These are phyloP conservation scores for Pseudogymnoascus sp. DNA, from an alignment of 2,329 filamentous ascomycete species.

Conservation along the genomic window DNA sequence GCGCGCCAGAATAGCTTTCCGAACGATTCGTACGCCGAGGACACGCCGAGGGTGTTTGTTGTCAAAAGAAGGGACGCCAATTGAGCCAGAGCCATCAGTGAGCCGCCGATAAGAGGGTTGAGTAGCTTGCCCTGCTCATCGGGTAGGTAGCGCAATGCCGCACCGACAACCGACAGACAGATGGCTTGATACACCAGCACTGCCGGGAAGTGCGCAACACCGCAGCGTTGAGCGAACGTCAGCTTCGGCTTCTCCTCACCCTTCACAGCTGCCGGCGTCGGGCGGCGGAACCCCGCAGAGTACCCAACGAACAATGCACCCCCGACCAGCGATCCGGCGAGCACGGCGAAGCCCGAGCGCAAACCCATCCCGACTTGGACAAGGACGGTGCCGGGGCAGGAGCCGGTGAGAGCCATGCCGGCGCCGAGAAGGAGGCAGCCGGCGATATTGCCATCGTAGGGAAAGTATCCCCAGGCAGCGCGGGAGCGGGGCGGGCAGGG, in stretches of 20 bases:
- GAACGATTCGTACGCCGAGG: slow-evolving; percentile 51
- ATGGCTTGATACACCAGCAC: slow-evolving; percentile 17
- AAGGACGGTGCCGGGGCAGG: slow-evolving; percentile 57
- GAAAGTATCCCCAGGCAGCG: slow-evolving; percentile 40
- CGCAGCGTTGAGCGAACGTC: slow-evolving; percentile 18
- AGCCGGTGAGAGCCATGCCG: slow-evolving; percentile 58
- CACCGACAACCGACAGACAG: slow-evolving; percentile 14
- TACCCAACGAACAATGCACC: slow-evolving; percentile 38
- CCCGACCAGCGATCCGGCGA: slow-evolving; percentile 46
- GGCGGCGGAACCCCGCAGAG: slow-evolving; percentile 4
- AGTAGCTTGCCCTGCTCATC: slow-evolving; percentile 25
- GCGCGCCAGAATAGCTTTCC: slow-evolving; percentile 45
- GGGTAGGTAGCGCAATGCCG: background rate
- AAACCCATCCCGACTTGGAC: slow-evolving; percentile 49
- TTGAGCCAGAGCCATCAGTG: slow-evolving; percentile 51
- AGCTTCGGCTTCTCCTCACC: background rate
- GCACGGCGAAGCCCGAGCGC: slow-evolving; percentile 40
- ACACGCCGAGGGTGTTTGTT: slow-evolving; percentile 49
- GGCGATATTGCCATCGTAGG: slow-evolving; percentile 56
- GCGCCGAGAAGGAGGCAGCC: slow-evolving; percentile 53
- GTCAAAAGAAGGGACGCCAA: slow-evolving; percentile 45
- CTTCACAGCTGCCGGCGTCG: background rate
- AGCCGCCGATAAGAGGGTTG: slow-evolving; percentile 40
- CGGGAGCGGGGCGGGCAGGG: slow-evolving; percentile 37
- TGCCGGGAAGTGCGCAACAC: slow-evolving; percentile 7